Conservation (phyloP, 345 rosid species). For the Rhizophora apiculata region DNA sequence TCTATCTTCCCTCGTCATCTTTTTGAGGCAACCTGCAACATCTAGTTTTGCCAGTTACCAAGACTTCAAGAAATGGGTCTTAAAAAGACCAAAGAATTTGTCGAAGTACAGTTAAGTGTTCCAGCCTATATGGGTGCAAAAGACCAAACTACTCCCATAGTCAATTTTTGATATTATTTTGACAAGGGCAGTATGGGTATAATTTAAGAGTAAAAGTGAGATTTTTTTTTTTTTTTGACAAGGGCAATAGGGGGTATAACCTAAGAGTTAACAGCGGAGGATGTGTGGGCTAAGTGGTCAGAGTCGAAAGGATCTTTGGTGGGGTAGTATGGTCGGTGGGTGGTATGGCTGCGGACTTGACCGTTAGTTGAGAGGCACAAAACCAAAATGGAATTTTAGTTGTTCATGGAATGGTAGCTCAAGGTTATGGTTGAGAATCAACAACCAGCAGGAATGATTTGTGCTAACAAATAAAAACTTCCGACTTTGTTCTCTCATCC, state of each 20-base stretch:
- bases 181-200: not conserved
- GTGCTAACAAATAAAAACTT: not conserved
- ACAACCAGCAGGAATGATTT: not conserved
- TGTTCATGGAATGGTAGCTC: slow-evolving; percentile 32
- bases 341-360: slow-evolving; percentile 1
- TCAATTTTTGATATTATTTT: too few species aligned
- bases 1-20: not conserved
- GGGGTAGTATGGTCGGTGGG: not conserved
- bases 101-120: too few species aligned
- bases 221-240: not conserved
- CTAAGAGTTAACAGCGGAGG: not conserved
- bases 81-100: too few species aligned
- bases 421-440: not conserved
- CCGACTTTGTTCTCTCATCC: too few species aligned
- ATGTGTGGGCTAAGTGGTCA: not conserved
- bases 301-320: not conserved
- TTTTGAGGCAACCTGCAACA: not conserved
- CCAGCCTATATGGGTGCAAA: not conserved
- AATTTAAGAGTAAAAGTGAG: not conserved
- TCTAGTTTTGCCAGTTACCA: too few species aligned
- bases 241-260: not conserved
- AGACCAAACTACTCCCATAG: not conserved
- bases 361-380: slow-evolving; percentile 3
- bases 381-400: slow-evolving; percentile 24
- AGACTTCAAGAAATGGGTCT: too few species aligned